phyloP scores from a whole-genome alignment of 2,329 filamentous ascomycete genomes.

The Cordyceps cicadae region DNA sequence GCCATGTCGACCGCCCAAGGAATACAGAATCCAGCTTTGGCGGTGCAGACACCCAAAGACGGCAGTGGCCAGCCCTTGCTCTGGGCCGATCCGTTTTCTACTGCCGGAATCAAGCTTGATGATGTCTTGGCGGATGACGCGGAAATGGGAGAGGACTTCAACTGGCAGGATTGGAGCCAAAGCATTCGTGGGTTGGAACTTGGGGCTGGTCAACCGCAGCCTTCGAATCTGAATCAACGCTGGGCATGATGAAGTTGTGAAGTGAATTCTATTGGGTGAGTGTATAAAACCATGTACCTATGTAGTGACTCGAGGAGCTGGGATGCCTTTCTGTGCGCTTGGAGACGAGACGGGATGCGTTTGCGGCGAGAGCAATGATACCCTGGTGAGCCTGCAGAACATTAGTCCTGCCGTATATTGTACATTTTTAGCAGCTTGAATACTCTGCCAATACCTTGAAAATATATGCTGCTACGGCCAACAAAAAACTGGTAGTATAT shows the following conservation, averaged over 20 bases:
- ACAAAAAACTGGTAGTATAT: too few species aligned
- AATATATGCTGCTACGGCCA: neutral
- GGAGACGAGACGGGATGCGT: neutral
- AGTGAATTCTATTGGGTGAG: neutral
- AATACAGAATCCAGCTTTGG: conserved; percentile 15
- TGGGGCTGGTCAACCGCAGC: conserved; percentile 18
- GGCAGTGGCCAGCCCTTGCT: conserved; percentile 32
- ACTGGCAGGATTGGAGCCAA: conserved; percentile 43
- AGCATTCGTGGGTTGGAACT: conserved; percentile 32
- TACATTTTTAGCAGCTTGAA: neutral
- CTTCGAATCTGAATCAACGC: neutral
- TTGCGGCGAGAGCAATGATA: neutral
- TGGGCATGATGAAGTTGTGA: neutral
- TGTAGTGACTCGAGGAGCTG: too few species aligned
- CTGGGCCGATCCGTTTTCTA: conserved; percentile 30
- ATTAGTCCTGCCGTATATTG: neutral
- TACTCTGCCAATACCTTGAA: neutral
- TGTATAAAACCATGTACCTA: too few species aligned
- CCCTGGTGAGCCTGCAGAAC: neutral
- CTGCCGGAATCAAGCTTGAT: conserved; percentile 22
- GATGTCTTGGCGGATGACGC: conserved; percentile 24
- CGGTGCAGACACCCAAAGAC: conserved; percentile 22
- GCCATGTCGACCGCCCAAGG: conserved; percentile 10
- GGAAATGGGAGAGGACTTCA: conserved; percentile 36
- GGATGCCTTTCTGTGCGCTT: neutral